Percentiles rank a stretch among this genome's conserved stretches.
phyloP scores from a whole-genome alignment of 306 rosid species.

The Lathyrus sativus region DNA sequence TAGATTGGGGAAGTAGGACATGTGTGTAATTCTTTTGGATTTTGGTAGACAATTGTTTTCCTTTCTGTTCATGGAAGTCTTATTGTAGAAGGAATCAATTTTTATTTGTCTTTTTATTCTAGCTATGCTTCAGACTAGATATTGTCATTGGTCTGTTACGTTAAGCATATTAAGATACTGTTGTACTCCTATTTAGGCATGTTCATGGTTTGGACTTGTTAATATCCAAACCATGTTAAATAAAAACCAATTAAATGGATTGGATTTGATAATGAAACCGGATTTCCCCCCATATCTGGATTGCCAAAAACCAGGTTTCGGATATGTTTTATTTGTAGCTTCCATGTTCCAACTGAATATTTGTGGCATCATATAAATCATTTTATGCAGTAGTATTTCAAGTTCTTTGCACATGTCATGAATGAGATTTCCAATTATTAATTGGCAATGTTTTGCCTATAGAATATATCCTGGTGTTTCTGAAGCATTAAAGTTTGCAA shows the following conservation, averaged over 20 bases:
- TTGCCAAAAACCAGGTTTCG: not conserved
- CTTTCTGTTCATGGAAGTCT: not conserved
- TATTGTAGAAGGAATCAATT: slow-evolving; percentile 8
- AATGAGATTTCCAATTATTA: slow-evolving; percentile 22
- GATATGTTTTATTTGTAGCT: not conserved
- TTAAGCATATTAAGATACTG: slow-evolving; percentile 18
- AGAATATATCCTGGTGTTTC: slow-evolving; percentile 91
- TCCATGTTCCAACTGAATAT: not conserved
- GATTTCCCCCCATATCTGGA: not conserved
- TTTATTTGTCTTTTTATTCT: not conserved
- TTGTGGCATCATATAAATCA: slow-evolving; percentile 5
- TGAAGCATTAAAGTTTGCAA: slow-evolving; percentile 79
- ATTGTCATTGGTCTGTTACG: slow-evolving; percentile 6
- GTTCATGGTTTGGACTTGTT: not conserved
- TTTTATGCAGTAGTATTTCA: slow-evolving; percentile 11
- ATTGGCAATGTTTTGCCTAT: slow-evolving; percentile 29
- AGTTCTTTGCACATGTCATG: slow-evolving; percentile 29
- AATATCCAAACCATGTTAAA: not conserved
- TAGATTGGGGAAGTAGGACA: not conserved
- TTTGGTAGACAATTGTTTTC: not conserved
- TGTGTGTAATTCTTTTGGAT: not conserved
- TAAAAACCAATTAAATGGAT: not conserved
- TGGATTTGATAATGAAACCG: not conserved
- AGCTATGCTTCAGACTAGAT: slow-evolving; percentile 24
- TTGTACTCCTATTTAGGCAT: not conserved